Evolutionary conservation across 768 basidiomycete genomes (phyloP).

Genomic region (Suillus fuscotomentosus): DNA sequence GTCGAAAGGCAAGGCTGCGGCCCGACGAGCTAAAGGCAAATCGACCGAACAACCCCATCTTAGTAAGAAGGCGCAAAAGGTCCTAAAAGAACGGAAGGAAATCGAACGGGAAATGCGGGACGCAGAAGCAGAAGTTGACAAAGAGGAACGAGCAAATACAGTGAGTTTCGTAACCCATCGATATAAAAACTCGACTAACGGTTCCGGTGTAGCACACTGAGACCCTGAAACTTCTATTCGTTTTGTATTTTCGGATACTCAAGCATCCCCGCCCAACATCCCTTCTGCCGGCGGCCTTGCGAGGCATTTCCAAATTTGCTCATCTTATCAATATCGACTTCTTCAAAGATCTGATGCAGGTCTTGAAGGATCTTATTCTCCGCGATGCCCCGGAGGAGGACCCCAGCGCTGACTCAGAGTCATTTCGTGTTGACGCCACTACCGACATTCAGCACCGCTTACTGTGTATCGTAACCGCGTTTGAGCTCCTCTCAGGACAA

Average conservation of each 20-base stretch:
- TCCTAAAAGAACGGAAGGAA: conserved; percentile 81
- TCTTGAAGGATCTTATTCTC: conserved; percentile 74
- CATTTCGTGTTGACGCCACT: conserved; percentile 31
- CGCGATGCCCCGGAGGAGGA: conserved; percentile 42
- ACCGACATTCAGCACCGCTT: conserved; percentile 58
- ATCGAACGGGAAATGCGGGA: conserved; percentile 92
- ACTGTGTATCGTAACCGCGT: conserved; percentile 92
- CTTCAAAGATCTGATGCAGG: conserved; percentile 91
- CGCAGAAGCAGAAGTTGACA: conserved; percentile 91
- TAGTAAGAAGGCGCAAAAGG: conserved; percentile 91
- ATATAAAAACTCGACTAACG: conserved; percentile 13
- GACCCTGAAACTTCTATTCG: conserved; percentile 95
- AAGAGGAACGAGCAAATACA: conserved; percentile 79
- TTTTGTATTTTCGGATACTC: conserved; percentile 93
- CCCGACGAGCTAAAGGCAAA: conserved; percentile 54
- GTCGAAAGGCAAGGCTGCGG: conserved; percentile 44
- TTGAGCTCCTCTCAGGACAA: conserved; percentile 95
- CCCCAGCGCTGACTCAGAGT: conserved; percentile 35
- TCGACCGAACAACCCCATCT: conserved; percentile 66
- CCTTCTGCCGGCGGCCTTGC: conserved; percentile 82
- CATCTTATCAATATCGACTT: conserved; percentile 98
- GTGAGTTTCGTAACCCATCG: conserved; percentile 46
- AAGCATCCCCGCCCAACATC: conserved; percentile 80
- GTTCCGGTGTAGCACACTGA: conserved; percentile 80
- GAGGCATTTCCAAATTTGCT: conserved; percentile 90